These are phyloP conservation scores for Domatiomyces catenatus DNA, from an alignment of 2,329 filamentous ascomycete genomes.

Conservation along the genomic window DNA sequence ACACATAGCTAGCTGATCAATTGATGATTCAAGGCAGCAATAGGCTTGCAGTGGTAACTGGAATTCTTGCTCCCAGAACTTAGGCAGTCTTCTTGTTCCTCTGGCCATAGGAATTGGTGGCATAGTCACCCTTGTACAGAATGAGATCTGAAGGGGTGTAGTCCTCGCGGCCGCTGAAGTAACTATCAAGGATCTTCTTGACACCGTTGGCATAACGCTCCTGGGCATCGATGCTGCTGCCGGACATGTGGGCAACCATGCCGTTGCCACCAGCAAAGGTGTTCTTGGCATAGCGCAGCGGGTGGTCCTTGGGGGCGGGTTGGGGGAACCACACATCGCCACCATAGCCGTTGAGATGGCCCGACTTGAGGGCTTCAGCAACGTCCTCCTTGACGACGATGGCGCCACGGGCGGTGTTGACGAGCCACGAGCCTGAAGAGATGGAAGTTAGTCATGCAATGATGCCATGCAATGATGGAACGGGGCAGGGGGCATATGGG, in stretches of 20 bases:
- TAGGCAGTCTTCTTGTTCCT: slow-evolving; percentile 22
- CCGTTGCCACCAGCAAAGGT: slow-evolving; percentile 94
- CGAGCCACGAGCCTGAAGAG: slow-evolving; percentile 64
- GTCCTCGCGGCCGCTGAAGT: slow-evolving; percentile 74
- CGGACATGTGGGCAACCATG: slow-evolving; percentile 98
- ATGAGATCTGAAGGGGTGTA: slow-evolving; percentile 87
- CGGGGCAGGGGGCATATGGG: background rate
- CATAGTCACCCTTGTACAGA: slow-evolving; percentile 77
- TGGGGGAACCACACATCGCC: slow-evolving; percentile 75
- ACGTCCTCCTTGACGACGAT: slow-evolving; percentile 99
- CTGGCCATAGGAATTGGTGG: slow-evolving; percentile 85
- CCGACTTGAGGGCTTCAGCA: slow-evolving; percentile 76
- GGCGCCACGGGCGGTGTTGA: slow-evolving; percentile 97
- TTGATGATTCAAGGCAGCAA: background rate
- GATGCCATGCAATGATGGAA: background rate
- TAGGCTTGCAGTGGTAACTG: background rate
- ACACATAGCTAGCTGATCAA: background rate
- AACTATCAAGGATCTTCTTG: slow-evolving; percentile 81
- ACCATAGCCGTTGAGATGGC: slow-evolving; percentile 47
- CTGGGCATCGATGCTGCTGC: slow-evolving; percentile 96
- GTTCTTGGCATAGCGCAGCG: slow-evolving; percentile 82
- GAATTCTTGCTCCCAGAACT: background rate
- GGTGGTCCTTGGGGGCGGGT: slow-evolving; percentile 85
- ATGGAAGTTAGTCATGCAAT: slow-evolving; percentile 4
- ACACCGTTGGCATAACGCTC: slow-evolving; percentile 74